Base-by-base conservation (phyloP, 352 stramenopile genomes). In the Globisporangium uncinulatum region DNA sequence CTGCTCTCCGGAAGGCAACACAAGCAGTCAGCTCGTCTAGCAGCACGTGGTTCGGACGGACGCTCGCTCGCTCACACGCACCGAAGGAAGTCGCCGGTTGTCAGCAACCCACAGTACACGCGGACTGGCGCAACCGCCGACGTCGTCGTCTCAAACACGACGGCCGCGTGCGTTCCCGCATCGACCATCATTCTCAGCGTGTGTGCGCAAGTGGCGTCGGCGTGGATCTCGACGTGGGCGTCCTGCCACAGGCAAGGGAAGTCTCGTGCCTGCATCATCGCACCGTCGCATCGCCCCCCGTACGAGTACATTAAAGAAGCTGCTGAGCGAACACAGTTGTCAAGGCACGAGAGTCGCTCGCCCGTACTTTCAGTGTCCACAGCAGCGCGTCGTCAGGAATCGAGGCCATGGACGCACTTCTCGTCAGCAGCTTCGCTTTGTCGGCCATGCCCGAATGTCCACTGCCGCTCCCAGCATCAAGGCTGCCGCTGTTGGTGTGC, bases 211-310 rank as follows among this genome's bases (percentile, higher is more conserved):
- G 50, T 69, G 24, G 64, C 57, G 15, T 68, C 68, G 9, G 66
- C 57, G 4, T 36, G 49, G 32, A 84, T 34, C 29, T 66, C 57
- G 4, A 77, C 41, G 2, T 64, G 62, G 15, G 65, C 46, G 43
- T 87, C 67, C 4, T 58, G 62, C 74, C 76, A 89, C 44, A 83
- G 80, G 37, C 60, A 66, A 1, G 51, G 31, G 19, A 76, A 76
- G 45, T 85, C 67, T 29, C 57, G 58, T 9, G 67, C 73, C 79
- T 87, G 46, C 39, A 10, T 32, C 31, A 46, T n/a, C 6, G 34
- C 17, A 17, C 4, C 24, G 24, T 29, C 24, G 24, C 24, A 29
- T 29, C 24, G 24, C 4, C 24, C 24, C 24, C 24, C 24, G n/a
- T n/a, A 29, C 24, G 24, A 29, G 24, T 29, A 29, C 24, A 29